Evolutionary conservation across 345 rosid species (phyloP), one percentile per base, ranked within the genome.

Genomic region (Lepidium aucheri): DNA sequence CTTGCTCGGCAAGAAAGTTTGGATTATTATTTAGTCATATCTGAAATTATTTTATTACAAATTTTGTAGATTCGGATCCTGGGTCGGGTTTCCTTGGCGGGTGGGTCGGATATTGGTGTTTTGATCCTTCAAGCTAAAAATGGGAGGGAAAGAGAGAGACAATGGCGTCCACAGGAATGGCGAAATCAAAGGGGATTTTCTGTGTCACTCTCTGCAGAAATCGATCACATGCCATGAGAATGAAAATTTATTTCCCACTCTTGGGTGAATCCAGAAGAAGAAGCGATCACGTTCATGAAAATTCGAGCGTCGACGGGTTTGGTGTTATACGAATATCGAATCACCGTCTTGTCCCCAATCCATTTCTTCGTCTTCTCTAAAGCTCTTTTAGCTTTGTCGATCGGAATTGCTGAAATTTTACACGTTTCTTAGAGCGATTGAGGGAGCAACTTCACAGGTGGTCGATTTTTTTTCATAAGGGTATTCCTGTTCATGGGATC

Each of bases 151-250:
- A 69, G 70, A 65, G 43, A 63, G 49, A 80, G 71, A 79, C 74
- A 69, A 69, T 69, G 68, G 46, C 69, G 75, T 70, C 80, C 80
- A 62, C 64, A 72, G 35, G 70, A 74, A 67, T 74, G 73, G 72
- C 79, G 79, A 80, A 71, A 70, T 59, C 39, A 14, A 70, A 49
- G 84, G 80, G 57, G 36, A 59, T 13, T 56, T 65, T 69, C 44
- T 56, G 38, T 50, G 39, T 70, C 67, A 67, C 69, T 44, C 72
- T 57, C 70, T 63, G 53, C 74, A 73, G 78, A 73, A 57, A 51
- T 69, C 72, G 51, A 62, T 64, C 62, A 42, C 54, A 59, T 30
- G 42, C 63, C 72, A 28, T 45, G 56, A 59, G 46, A 60, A 12
- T 35, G 24, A 36, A 73, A n/a, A 13, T 3, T 60, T 17, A 50